Base-by-base conservation (phyloP, 192 early-diverging fungal genomes). In the Backusella macrospora region DNA sequence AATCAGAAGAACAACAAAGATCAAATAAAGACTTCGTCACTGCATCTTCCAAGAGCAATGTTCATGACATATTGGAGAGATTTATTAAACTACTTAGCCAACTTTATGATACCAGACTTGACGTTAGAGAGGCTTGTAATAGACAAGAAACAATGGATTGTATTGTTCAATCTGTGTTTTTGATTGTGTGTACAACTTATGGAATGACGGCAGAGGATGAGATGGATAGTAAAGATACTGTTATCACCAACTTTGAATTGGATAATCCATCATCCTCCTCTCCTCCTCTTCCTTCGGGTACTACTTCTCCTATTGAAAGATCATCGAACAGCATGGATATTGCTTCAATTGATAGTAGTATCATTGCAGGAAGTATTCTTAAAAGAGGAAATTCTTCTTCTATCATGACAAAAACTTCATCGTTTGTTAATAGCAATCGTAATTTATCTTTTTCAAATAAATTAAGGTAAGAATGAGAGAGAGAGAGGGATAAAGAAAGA, bases 91-190 rank as follows among this genome's bases (percentile, higher is more conserved):
- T 76, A 15, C 65, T 71, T 39, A 39, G 48, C 8, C 69, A 76
- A 21, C 9, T 71, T 26, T 76, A 76, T 34, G 39, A 39, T 40
- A n/a, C 44, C 21, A 26, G 47, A 42, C 18, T 38, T 40, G 80
- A 85, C 15, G 83, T 91, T 47, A 85, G 82, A 55, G 89, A 90
- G 18, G 75, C 78, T 29, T 84, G 86, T 49, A 68, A 65, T 12
- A 86, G 75, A 5, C 76, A 75, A 14, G 90, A 91, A n/a, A 76
- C 81, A n/a, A 74, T 89, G 55, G 88, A 88, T 47, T 74, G 72
- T 13, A 65, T 91, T 16, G 77, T 90, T 9, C 72, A 78, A 29
- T 81, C 85, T 37, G 21, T 90, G 7, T 92, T 91, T 72, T 79
- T 76, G 9, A 76, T 89, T 15, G 81, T 89, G 5, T 87, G 83